Evolutionary conservation across 768 basidiomycete species (phyloP).

Genomic region (Calocybe indica): DNA sequence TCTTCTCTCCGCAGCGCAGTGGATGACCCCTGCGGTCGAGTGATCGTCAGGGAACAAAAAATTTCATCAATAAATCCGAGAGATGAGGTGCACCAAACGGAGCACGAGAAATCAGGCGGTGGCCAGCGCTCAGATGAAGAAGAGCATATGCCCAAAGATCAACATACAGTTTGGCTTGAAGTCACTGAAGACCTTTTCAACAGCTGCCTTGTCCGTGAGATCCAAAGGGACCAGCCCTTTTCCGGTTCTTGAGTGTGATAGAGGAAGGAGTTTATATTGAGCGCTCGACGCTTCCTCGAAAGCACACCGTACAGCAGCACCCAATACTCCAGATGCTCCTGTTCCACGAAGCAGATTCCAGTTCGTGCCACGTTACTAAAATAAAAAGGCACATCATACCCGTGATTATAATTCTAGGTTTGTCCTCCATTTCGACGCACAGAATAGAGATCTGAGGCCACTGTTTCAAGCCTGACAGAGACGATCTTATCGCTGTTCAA

Average conservation of each 20-base stretch:
- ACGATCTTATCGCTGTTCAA: no score
- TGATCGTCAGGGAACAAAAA: background rate
- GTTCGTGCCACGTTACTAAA: background rate
- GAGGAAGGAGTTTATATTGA: constrained; percentile 5
- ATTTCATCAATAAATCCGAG: background rate
- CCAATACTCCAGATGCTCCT: constrained; percentile 90
- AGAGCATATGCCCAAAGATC: background rate
- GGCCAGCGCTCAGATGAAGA: no score
- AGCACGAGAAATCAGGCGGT: no score
- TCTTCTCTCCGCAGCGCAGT: constrained; percentile 91
- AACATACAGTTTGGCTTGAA: constrained; percentile 68
- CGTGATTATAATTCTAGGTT: constrained; percentile 52
- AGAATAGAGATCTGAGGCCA: no score
- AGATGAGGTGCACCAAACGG: no score
- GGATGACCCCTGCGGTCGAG: constrained; percentile 65
- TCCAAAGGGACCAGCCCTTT: constrained; percentile 56
- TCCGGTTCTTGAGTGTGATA: constrained; percentile 66
- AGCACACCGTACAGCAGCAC: constrained; percentile 50
- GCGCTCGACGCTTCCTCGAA: no score
- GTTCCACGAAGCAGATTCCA: background rate
- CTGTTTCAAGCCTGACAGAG: no score
- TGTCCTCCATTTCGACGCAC: constrained; percentile 1
- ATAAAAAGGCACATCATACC: constrained; percentile 26
- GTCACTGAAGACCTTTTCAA: constrained; percentile 47
- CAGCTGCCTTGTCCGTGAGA: constrained; percentile 51